Conservation (phyloP, 768 basidiomycete species). For the Phanerodontia chrysosporium region DNA sequence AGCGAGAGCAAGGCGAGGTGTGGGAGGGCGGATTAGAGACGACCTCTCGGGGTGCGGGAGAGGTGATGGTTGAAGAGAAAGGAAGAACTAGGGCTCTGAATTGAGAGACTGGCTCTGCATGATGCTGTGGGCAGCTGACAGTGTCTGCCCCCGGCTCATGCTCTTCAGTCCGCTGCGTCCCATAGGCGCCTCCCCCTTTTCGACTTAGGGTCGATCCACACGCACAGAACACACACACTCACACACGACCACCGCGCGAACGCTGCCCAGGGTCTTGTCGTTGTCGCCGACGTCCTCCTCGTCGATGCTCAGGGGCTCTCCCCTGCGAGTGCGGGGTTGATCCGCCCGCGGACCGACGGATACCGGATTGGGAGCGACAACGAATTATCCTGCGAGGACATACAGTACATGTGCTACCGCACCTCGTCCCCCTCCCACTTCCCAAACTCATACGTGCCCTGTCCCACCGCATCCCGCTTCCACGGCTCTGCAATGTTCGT, state of each 20-base stretch:
- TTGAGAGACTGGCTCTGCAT: neutral
- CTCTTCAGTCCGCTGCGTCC: neutral
- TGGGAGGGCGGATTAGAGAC: neutral
- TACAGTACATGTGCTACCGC: neutral
- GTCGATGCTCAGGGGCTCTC: neutral
- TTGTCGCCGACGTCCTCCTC: neutral
- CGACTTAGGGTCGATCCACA: neutral
- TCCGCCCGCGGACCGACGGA: neutral
- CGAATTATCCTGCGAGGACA: too few species aligned
- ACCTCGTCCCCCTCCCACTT: constrained; percentile 34
- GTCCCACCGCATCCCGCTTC: constrained; percentile 36
- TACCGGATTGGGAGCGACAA: neutral
- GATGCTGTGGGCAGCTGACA: constrained; percentile 8
- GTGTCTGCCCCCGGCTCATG: constrained; percentile 2
- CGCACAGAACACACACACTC: neutral
- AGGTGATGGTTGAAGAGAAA: neutral
- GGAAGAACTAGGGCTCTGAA: constrained; percentile 7
- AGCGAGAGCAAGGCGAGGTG: neutral
- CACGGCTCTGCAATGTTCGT: constrained; percentile 35
- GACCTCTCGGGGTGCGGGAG: neutral
- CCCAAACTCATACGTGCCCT: constrained; percentile 48
- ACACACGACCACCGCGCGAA: neutral
- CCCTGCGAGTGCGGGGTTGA: neutral
- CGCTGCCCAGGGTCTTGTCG: neutral
- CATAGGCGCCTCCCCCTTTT: neutral